Conservation (phyloP, 176 grass and related monocot genomes). For the Triticum monococcum region DNA sequence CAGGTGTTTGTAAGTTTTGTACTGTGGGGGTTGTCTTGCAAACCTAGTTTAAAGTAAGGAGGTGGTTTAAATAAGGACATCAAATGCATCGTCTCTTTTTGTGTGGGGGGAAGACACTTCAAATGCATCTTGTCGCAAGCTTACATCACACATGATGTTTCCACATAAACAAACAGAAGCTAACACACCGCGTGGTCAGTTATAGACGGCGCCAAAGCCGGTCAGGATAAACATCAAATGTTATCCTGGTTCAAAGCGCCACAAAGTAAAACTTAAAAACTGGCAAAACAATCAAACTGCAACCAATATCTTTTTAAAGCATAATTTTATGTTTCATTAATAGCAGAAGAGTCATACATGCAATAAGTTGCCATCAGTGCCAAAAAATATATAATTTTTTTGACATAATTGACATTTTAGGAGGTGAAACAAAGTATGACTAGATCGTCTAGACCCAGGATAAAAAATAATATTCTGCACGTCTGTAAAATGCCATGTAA, state of each 20-base stretch:
- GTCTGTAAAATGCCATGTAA: too few relatives aligned
- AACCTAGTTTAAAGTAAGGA: not conserved
- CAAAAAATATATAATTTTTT: too few relatives aligned
- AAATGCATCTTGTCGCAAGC: not conserved
- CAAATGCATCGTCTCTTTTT: not conserved
- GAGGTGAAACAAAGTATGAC: too few relatives aligned
- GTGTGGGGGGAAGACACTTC: not conserved
- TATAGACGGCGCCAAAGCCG: not conserved
- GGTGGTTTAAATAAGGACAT: not conserved
- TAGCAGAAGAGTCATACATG: too few relatives aligned
- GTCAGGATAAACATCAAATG: not conserved
- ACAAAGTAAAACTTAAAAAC: not conserved
- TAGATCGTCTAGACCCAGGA: too few relatives aligned
- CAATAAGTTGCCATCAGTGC: too few relatives aligned
- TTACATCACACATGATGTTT: not conserved
- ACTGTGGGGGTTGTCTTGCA: not conserved
- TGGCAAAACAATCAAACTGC: not conserved
- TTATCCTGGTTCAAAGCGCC: not conserved
- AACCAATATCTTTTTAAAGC: not conserved
- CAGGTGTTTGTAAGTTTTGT: too few relatives aligned
- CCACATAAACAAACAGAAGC: not conserved
- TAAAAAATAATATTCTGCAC: too few relatives aligned
- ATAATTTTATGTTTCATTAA: too few relatives aligned
- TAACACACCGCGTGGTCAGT: not conserved
- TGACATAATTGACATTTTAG: too few relatives aligned